Conservation (phyloP, 768 basidiomycete species). For the Gloeophyllum trabeum region DNA sequence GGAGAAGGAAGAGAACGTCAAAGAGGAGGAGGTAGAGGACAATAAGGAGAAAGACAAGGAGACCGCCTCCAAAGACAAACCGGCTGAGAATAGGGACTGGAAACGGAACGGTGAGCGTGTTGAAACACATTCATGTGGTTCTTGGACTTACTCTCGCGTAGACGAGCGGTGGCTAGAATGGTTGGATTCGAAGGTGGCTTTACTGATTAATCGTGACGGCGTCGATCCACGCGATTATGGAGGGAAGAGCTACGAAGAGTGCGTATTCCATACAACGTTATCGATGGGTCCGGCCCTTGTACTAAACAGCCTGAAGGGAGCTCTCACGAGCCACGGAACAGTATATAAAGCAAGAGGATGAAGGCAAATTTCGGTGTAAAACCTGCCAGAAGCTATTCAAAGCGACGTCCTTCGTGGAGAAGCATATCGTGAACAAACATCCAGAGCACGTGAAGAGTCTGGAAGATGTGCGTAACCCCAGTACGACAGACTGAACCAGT, state of each 20-base stretch:
- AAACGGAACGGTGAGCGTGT: constrained; percentile 53
- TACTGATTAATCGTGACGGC: constrained; percentile 66
- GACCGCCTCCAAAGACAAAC: constrained; percentile 16
- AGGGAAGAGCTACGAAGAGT: constrained; percentile 88
- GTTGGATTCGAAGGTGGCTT: constrained; percentile 77
- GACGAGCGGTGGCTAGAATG: constrained; percentile 87
- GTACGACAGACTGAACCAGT: constrained; percentile 2
- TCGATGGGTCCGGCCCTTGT: neutral
- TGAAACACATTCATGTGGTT: constrained; percentile 5
- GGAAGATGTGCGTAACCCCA: constrained; percentile 55
- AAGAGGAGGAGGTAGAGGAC: constrained; percentile 32
- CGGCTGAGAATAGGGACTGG: constrained; percentile 33
- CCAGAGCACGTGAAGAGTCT: constrained; percentile 72
- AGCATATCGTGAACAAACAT: constrained; percentile 95
- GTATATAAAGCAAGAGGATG: constrained; percentile 89
- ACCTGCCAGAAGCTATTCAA: constrained; percentile 97
- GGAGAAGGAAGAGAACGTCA: constrained; percentile 36
- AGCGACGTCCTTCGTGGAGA: constrained; percentile 92
- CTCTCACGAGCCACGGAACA: constrained; percentile 69
- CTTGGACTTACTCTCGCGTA: constrained; percentile 17
- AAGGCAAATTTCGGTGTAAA: constrained; percentile 95
- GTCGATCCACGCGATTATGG: constrained; percentile 85
- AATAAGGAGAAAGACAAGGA: constrained; percentile 29
- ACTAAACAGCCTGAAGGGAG: constrained; percentile 39
- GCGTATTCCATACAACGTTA: constrained; percentile 21